Evolutionary conservation across 2,329 filamentous ascomycete species (phyloP), one percentile per base, ranked within the genome.

Genomic region (Colletotrichum somersetense): DNA sequence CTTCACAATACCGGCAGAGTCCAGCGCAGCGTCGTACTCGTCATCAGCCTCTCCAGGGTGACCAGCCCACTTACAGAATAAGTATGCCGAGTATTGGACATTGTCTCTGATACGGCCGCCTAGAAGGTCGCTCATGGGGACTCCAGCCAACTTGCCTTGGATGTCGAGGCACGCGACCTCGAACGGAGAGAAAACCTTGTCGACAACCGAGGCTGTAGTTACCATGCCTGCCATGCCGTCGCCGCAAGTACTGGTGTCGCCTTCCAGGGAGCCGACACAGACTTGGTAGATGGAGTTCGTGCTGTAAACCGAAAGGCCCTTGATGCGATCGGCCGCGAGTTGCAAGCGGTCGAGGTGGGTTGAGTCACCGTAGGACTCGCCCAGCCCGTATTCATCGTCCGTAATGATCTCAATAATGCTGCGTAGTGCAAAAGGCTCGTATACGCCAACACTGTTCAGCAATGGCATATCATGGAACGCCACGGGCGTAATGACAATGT

Each of bases 271-370:
- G 66, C 95, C 91, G 82, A 94, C 87, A 78, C 96, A 97, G 4
- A 91, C 93, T 74, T 94, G 91, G 81, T 95, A 96, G 75, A 96
- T 88, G 76, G 95, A 91, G 78, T 96, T 96, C 1, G 93, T 96
- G 80, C 94, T 93, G 48, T 80, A 79, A 0, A 81, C 74, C 2
- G 80, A 74, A 6, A 79, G 64, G 0, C 77, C 10, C 30, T 68
- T 72, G 65, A 82, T 76, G 5, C 71, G 71, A 4, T 77, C 70
- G 6, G 80, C 81, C 46, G 78, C 82, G 40, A 73, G 74, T 6
- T 78, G 75, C 14, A 84, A 75, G 10, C 81, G 81, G 5, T 67
- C 62, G 1, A 84, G 73, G 66, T 84, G 83, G 2, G 78, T 77
- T 5, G 78, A 80, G 73, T 83, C 81, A 35, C 82, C 82, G 57